These are phyloP conservation scores for Fistulifera pelliculosa DNA, from an alignment of 108 stramenopile species.

Conservation along the genomic window DNA sequence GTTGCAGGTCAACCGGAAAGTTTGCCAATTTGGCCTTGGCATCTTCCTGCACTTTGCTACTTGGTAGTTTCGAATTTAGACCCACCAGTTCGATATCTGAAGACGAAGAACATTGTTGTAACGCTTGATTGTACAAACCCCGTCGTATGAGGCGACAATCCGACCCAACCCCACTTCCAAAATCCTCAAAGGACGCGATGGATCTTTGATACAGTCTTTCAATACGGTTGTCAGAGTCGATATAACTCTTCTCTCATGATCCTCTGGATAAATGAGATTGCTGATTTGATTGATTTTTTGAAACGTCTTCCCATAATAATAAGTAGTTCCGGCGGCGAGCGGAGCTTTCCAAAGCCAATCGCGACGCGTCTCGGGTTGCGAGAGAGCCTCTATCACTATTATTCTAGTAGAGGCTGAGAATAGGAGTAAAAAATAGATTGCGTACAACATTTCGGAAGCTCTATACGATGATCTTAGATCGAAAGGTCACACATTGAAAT, in stretches of 20 bases:
- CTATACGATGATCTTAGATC: too few relatives aligned
- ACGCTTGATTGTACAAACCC: conserved; percentile 30
- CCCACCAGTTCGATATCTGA: conserved; percentile 23
- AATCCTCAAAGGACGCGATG: conserved; percentile 22
- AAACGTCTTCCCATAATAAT: background rate
- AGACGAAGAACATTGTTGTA: conserved; percentile 2
- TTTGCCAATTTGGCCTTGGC: background rate
- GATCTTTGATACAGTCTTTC: background rate
- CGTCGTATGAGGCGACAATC: conserved; percentile 25
- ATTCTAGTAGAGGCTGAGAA: too few relatives aligned
- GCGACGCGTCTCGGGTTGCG: background rate
- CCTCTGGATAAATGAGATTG: conserved; percentile 29
- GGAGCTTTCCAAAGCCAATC: conserved; percentile 9
- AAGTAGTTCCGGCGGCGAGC: background rate
- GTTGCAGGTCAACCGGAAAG: conserved; percentile 6
- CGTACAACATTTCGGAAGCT: too few relatives aligned
- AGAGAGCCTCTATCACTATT: too few relatives aligned
- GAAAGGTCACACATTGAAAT: too few relatives aligned
- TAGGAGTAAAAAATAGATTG: too few relatives aligned
- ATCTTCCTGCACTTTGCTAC: background rate
- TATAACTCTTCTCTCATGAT: conserved; percentile 28
- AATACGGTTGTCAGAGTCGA: conserved; percentile 11
- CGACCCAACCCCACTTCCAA: conserved; percentile 48
- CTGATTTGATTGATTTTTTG: conserved; percentile 10
- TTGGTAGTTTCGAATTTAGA: conserved; percentile 22